These are phyloP conservation scores for Kuraishia floccosa DNA, from an alignment of 805 yeast genomes.

Conservation along the genomic window DNA sequence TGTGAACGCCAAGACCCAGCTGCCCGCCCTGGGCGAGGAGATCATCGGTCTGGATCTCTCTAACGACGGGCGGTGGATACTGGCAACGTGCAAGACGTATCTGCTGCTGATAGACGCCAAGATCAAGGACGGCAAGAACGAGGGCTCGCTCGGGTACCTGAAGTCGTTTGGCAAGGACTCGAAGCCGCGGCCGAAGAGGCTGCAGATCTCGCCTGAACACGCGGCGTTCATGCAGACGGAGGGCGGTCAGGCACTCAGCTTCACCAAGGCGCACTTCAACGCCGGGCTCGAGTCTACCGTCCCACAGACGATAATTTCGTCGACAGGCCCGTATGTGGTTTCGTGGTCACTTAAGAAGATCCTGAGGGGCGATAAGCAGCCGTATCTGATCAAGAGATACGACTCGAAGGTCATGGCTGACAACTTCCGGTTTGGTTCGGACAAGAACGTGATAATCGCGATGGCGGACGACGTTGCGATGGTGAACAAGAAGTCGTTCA, in stretches of 20 bases:
- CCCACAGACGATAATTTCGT: conserved; percentile 56
- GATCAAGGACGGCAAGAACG: conserved; percentile 49
- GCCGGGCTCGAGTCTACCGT: conserved; percentile 54
- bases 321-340: conserved; percentile 74
- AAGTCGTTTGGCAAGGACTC: conserved; percentile 51
- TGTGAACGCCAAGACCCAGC: conserved; percentile 59
- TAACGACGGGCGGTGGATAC: conserved; percentile 69
- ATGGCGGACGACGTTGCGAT: conserved; percentile 67
- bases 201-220: conserved; percentile 64
- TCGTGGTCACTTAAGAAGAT: conserved; percentile 67
- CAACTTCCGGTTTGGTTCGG: conserved; percentile 67
- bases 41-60: conserved; percentile 60
- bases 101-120: conserved; percentile 58
- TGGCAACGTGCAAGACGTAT: conserved; percentile 71
- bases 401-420: conserved; percentile 57
- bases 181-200: conserved; percentile 59
- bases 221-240: conserved; percentile 48
- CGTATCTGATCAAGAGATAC: conserved; percentile 58
- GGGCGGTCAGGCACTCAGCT: conserved; percentile 34
- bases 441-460: conserved; percentile 61
- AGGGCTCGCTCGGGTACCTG: conserved; percentile 51
- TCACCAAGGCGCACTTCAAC: conserved; percentile 72
- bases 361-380: conserved; percentile 34
- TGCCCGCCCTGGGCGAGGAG: conserved; percentile 78
- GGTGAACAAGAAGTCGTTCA: conserved; percentile 49